Evolutionary conservation across 1,284 basidiomycete genomes (phyloP), one percentile per base, ranked within the genome.

Genomic region (Boletus austroedulis): DNA sequence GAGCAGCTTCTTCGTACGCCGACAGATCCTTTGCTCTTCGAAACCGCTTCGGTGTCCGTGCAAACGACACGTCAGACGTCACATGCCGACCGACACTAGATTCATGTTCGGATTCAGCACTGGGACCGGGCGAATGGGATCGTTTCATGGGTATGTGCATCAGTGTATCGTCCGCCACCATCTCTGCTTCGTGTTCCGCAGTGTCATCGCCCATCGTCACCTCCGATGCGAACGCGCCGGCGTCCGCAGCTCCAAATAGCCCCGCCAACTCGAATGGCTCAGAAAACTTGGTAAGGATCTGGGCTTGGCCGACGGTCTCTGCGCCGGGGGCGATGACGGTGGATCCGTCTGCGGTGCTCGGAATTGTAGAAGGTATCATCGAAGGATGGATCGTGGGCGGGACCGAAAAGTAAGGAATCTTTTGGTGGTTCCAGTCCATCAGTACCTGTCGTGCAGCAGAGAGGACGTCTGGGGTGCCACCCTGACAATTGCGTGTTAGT

Each of bases 401-500:
- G 1, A 78, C 73, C 2, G 93, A 92, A 75, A 82, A 91, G 76
- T 94, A 98, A 0, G 90, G 89, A 28, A 98, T 98, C 70, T 94
- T 95, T 67, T 98, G 94, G 62, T 92, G 86, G 70, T 98, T 98
- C 95, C 96, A 98, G 72, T 99, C 96, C 49, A 82, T 85, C 5
- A 99, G 75, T n/a, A 98, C 82, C 17, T 89, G 86, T 31, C 92
- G 85, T 0, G 95, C 94, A 0, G 93, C 84, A 0, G 88, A 82
- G 48, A 90, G 85, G 21, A 96, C 74, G 73, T 98, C 95, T 1
- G 96, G 95, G 3, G 94, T 89, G 56, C 95, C 96, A 32, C 95
- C 95, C 86, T 91, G 61, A 19, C 0, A 34, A 51, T n/a, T 15
- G 3, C 17, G 31, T 17, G 50, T 55, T 51, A 56, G 19, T 45